Conservation (phyloP, 2,329 filamentous ascomycete species). For the Neonectria hederae region DNA sequence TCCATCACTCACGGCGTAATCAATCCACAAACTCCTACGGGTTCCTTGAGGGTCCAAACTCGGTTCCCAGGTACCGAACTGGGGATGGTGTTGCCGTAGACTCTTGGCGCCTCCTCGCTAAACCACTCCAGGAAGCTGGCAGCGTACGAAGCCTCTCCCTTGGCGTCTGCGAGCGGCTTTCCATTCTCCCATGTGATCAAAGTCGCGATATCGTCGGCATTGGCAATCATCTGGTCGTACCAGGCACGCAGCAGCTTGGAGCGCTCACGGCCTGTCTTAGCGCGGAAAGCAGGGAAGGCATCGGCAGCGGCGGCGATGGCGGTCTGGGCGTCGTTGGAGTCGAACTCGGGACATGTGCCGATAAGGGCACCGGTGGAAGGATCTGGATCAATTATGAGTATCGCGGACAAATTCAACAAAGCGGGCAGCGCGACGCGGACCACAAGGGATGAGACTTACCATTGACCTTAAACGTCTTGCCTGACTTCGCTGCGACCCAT, state of each 20-base stretch:
- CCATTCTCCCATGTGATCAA: constrained; percentile 93
- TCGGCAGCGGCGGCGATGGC: constrained; percentile 86
- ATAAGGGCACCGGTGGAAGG: constrained; percentile 85
- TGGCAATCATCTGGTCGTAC: constrained; percentile 83
- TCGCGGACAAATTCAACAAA: background rate
- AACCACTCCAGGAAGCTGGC: constrained; percentile 85
- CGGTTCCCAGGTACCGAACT: constrained; percentile 76
- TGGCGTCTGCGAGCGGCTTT: constrained; percentile 80
- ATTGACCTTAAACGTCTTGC: constrained; percentile 89
- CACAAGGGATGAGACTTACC: constrained; percentile 55
- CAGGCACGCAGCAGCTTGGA: constrained; percentile 79
- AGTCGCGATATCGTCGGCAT: constrained; percentile 81
- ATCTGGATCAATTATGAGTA: constrained; percentile 59
- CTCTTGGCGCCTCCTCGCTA: constrained; percentile 77
- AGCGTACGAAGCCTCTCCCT: constrained; percentile 76
- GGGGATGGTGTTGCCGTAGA: constrained; percentile 80
- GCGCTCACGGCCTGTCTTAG: constrained; percentile 77
- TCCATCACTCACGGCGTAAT: constrained; percentile 71
- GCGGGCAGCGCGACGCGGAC: background rate
- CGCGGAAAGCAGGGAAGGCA: constrained; percentile 77
- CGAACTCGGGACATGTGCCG: constrained; percentile 86
- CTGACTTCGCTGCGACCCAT: constrained; percentile 86
- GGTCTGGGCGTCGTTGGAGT: constrained; percentile 76
- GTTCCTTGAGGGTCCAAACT: constrained; percentile 82
- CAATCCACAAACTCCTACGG: constrained; percentile 82